A percentile compares a stretch with the other conserved stretches of the same genome.
Conservation (phyloP, 2,329 filamentous ascomycete species). For the Aureobasidium zeae region DNA sequence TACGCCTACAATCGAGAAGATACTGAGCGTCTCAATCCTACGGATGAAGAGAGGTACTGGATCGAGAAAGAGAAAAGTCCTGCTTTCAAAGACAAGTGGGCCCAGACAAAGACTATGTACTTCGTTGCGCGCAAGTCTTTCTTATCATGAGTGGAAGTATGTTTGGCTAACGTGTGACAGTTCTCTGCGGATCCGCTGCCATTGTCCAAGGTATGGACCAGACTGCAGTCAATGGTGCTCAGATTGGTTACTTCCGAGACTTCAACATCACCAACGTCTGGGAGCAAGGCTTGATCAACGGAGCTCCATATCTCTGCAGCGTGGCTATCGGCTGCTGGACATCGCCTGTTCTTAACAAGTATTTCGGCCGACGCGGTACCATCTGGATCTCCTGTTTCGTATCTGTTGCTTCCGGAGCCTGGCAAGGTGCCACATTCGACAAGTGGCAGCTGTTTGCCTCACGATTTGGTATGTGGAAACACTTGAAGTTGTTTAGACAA, state of each 20-base stretch:
- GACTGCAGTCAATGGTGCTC: slow-evolving; percentile 41
- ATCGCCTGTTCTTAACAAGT: slow-evolving; percentile 50
- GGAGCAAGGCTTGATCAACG: slow-evolving; percentile 34
- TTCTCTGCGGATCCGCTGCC: slow-evolving; percentile 45
- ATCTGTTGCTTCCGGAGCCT: slow-evolving; percentile 38
- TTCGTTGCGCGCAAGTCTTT: slow-evolving; percentile 39
- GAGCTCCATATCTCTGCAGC: slow-evolving; percentile 38
- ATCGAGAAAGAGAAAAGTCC: slow-evolving; percentile 54
- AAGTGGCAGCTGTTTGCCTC: slow-evolving; percentile 18
- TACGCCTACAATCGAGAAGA: slow-evolving; percentile 21
- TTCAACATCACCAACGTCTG: slow-evolving; percentile 21
- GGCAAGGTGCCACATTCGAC: slow-evolving; percentile 23
- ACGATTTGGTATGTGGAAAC: no score
- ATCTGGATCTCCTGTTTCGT: slow-evolving; percentile 62
- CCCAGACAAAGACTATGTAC: slow-evolving; percentile 40
- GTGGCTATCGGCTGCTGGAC: slow-evolving; percentile 41
- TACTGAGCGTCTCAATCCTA: slow-evolving; percentile 37
- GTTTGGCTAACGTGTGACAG: background rate
- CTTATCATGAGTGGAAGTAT: no score
- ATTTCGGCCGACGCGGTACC: slow-evolving; percentile 51
- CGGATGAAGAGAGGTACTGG: slow-evolving; percentile 47
- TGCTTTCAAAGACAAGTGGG: slow-evolving; percentile 61
- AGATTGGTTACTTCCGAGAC: slow-evolving; percentile 22
- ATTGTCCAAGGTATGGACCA: slow-evolving; percentile 46
- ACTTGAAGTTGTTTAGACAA: no score